phyloP scores from a whole-genome alignment of 2,329 filamentous ascomycete species.

The Coleophoma crateriformis region DNA sequence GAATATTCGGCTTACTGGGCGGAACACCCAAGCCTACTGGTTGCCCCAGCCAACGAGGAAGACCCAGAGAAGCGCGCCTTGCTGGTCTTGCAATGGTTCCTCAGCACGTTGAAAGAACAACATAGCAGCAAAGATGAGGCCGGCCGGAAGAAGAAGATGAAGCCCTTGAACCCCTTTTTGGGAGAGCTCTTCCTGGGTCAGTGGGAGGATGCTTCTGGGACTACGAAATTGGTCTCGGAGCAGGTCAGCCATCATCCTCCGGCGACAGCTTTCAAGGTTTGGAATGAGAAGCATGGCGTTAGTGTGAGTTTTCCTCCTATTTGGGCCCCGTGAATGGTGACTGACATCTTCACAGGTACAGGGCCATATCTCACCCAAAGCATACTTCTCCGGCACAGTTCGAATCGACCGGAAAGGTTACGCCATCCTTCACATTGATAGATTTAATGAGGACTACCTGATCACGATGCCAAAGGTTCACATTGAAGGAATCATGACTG shows the following conservation, averaged over 20 bases:
- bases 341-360: slow-evolving; percentile 39
- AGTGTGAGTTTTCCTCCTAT: slow-evolving; percentile 10
- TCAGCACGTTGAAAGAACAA: slow-evolving; percentile 88
- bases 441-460: slow-evolving; percentile 58
- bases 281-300: slow-evolving; percentile 78
- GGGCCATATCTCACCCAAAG: slow-evolving; percentile 94
- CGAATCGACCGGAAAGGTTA: slow-evolving; percentile 93
- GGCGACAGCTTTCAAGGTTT: slow-evolving; percentile 88
- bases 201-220: slow-evolving; percentile 78
- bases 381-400: slow-evolving; percentile 87
- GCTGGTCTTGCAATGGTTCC: slow-evolving; percentile 89
- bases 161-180: slow-evolving; percentile 91
- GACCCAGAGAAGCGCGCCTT: slow-evolving; percentile 80
- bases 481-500: slow-evolving; percentile 85
- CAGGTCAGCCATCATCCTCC: slow-evolving; percentile 95
- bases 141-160: slow-evolving; percentile 84
- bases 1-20: slow-evolving; percentile 82
- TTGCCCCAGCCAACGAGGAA: slow-evolving; percentile 72
- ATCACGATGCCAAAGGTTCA: slow-evolving; percentile 89
- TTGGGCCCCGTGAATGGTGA: background rate
- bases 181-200: slow-evolving; percentile 89
- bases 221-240: slow-evolving; percentile 82
- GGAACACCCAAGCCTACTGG: slow-evolving; percentile 70
- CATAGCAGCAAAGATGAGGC: slow-evolving; percentile 55
- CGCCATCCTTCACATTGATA: slow-evolving; percentile 71